Conservation (phyloP, 306 rosid genomes). For the Sesbania bispinosa region DNA sequence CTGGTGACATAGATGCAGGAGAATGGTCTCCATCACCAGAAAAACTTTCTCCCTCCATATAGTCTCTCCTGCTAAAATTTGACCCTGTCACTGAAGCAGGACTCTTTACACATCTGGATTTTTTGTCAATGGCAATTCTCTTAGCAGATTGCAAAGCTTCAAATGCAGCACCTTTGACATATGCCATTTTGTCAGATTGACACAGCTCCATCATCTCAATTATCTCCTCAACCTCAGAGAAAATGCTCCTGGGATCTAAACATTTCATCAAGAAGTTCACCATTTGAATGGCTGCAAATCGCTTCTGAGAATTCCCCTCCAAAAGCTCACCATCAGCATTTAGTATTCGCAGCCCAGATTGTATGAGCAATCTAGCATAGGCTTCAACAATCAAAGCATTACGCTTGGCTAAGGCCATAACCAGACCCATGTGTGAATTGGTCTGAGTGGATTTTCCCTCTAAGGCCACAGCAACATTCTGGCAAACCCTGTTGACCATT, state of each 20-base stretch:
- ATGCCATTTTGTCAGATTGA: conserved; percentile 77
- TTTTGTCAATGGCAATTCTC: conserved; percentile 45
- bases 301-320: conserved; percentile 80
- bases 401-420: conserved; percentile 77
- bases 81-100: conserved; percentile 64
- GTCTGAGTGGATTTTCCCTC: conserved; percentile 71
- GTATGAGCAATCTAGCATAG: conserved; percentile 74
- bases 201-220: conserved; percentile 78
- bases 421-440: conserved; percentile 74
- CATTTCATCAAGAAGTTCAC: conserved; percentile 73
- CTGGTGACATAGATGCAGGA: conserved; percentile 58
- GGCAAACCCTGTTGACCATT: conserved; percentile 84
- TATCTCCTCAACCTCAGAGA: conserved; percentile 65
- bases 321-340: conserved; percentile 44
- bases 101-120: conserved; percentile 40
- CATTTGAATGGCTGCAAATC: conserved; percentile 74
- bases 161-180: conserved; percentile 77
- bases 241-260: conserved; percentile 70
- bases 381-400: conserved; percentile 82
- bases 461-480: conserved; percentile 72
- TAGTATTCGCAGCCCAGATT: conserved; percentile 60
- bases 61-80: conserved; percentile 50
- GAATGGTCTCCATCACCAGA: conserved; percentile 46
- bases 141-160: conserved; percentile 87
- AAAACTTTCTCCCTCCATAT: conserved; percentile 36